These are phyloP conservation scores for Kernera saxatilis DNA, from an alignment of 345 rosid genomes.

Conservation along the genomic window DNA sequence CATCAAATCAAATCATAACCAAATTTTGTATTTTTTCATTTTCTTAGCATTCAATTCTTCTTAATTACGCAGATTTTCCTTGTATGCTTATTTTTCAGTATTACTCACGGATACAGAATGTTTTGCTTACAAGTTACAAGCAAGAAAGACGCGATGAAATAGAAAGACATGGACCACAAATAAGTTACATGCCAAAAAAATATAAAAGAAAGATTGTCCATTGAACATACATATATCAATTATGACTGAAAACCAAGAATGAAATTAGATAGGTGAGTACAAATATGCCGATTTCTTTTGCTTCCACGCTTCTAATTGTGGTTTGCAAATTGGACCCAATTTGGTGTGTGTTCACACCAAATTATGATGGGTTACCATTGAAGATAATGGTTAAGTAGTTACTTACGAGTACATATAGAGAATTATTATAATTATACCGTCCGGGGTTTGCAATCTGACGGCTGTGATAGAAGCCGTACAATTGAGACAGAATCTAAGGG, in stretches of 20 bases:
- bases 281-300: constrained; percentile 5
- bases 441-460: constrained; percentile 23
- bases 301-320: constrained; percentile 20
- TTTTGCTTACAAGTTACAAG: background rate
- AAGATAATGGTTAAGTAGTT: background rate
- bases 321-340: no score
- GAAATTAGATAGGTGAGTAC: background rate
- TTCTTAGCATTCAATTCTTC: background rate
- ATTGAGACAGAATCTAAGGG: constrained; percentile 18
- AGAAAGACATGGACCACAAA: constrained; percentile 7
- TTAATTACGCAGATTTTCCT: background rate
- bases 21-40: no score
- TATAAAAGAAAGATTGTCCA: background rate
- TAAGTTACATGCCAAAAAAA: background rate
- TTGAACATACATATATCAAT: background rate
- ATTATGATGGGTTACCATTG: no score
- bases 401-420: no score
- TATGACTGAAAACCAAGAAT: background rate
- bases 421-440: constrained; percentile 19
- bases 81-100: background rate
- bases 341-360: background rate
- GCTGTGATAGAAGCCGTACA: constrained; percentile 15
- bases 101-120: background rate
- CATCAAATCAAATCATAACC: no score
- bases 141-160: background rate